Conservation (phyloP, 495 filamentous ascomycete species). For the Niebla homalea region DNA sequence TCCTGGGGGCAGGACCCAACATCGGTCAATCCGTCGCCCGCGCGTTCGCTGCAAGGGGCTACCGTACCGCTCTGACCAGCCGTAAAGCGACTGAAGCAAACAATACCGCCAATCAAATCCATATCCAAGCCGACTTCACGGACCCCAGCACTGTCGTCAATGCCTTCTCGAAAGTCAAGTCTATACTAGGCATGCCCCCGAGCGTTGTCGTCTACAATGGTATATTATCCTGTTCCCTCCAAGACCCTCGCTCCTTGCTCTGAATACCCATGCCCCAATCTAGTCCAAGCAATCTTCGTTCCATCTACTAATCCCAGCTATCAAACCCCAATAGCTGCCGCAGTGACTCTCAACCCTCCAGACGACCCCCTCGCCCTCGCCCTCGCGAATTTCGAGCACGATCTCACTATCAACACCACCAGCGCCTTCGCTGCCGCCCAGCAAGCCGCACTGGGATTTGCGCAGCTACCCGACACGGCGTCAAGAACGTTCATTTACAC, state of each 20-base stretch:
- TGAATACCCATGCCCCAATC: no score
- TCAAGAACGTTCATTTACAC: slow-evolving; percentile 36
- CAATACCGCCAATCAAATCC: slow-evolving; percentile 22
- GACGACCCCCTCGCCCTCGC: slow-evolving; percentile 24
- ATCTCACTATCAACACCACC: slow-evolving; percentile 31
- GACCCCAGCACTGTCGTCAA: slow-evolving; percentile 24
- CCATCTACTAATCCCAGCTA: slow-evolving; percentile 1
- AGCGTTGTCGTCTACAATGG: slow-evolving; percentile 41
- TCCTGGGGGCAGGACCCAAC: slow-evolving; percentile 33
- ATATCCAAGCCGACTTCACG: slow-evolving; percentile 29
- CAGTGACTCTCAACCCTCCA: slow-evolving; percentile 12
- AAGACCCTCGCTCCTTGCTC: background rate
- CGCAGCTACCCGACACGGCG: slow-evolving; percentile 21
- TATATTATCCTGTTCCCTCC: slow-evolving; percentile 10
- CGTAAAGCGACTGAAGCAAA: slow-evolving; percentile 21
- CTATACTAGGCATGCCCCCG: slow-evolving; percentile 26
- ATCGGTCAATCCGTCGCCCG: slow-evolving; percentile 24
- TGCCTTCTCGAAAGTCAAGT: slow-evolving; percentile 28
- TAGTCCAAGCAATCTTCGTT: background rate
- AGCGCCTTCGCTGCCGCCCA: slow-evolving; percentile 32
- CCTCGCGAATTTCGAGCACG: slow-evolving; percentile 24
- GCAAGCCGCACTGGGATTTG: slow-evolving; percentile 28
- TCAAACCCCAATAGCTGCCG: slow-evolving; percentile 9
- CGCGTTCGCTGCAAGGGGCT: slow-evolving; percentile 32
- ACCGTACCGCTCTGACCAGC: slow-evolving; percentile 30